Evolutionary conservation across 495 filamentous ascomycete species (phyloP).

Genomic region (Entonaema liquescens): DNA sequence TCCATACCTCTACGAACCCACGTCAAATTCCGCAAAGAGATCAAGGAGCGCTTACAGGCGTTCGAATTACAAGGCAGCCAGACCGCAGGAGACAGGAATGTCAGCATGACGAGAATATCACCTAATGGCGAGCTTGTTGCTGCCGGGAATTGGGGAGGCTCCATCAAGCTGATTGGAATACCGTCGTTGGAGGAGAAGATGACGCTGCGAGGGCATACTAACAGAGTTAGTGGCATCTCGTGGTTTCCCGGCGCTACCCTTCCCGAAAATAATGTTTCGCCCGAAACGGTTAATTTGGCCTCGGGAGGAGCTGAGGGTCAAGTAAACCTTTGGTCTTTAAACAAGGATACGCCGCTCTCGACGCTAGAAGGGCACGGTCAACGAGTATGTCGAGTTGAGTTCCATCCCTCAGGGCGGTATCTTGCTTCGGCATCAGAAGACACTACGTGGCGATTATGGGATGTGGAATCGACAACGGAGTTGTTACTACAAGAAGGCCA

Average conservation of each 20-base stretch:
- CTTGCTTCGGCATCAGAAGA: conserved; percentile 94
- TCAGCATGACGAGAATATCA: conserved; percentile 89
- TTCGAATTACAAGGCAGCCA: conserved; percentile 94
- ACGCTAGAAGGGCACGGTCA: conserved; percentile 87
- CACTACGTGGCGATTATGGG: conserved; percentile 97
- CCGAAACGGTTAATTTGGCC: conserved; percentile 81
- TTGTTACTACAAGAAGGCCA: conserved; percentile 94
- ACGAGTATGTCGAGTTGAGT: conserved; percentile 89
- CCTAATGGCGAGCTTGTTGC: conserved; percentile 86
- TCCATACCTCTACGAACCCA: conserved; percentile 86
- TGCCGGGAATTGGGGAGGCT: conserved; percentile 89
- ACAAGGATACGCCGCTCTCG: conserved; percentile 79
- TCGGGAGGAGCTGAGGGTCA: conserved; percentile 91
- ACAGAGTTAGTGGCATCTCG: conserved; percentile 85
- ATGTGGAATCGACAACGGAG: conserved; percentile 83
- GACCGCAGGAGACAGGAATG: conserved; percentile 86
- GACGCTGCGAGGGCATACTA: conserved; percentile 81
- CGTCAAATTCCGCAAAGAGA: conserved; percentile 84
- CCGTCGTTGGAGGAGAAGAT: conserved; percentile 80
- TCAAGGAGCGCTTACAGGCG: conserved; percentile 82
- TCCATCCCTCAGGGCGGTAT: conserved; percentile 91
- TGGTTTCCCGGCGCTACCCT: conserved; percentile 91
- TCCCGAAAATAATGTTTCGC: conserved; percentile 70
- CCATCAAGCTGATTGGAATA: conserved; percentile 83
- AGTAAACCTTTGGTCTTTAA: conserved; percentile 89